phyloP scores from a whole-genome alignment of 2,329 filamentous ascomycete species.

The Neopestalotiopsis clavispora region DNA sequence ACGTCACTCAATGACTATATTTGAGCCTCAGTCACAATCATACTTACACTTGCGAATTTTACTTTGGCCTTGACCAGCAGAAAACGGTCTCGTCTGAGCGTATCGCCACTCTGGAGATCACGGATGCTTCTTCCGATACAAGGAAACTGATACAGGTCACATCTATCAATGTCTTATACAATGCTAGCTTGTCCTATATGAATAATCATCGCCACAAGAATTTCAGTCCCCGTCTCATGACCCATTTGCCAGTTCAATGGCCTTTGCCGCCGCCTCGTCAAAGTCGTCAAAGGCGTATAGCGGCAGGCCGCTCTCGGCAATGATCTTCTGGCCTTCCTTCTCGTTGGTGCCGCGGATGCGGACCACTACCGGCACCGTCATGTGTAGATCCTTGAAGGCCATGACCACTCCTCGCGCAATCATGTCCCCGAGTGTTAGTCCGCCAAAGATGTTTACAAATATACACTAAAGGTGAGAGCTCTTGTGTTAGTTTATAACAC shows the following conservation, averaged over 20 bases:
- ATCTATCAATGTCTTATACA: no score
- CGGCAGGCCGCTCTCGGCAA: conserved; percentile 69
- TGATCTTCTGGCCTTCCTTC: conserved; percentile 70
- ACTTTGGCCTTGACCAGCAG: no score
- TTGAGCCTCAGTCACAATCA: no score
- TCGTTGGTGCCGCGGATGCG: conserved; percentile 78
- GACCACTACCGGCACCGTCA: conserved; percentile 77
- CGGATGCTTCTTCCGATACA: neutral
- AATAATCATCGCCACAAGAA: neutral
- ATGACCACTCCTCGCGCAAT: conserved; percentile 77
- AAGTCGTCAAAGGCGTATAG: conserved; percentile 77
- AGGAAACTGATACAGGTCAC: no score
- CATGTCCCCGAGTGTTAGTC: conserved; percentile 77
- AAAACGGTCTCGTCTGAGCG: neutral
- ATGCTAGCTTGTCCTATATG: no score
- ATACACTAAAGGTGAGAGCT: conserved; percentile 37
- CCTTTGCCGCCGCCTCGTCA: conserved; percentile 72
- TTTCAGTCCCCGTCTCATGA: neutral
- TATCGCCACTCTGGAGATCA: neutral
- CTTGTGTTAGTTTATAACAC: neutral
- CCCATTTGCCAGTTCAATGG: conserved; percentile 59
- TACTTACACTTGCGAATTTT: no score
- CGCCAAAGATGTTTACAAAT: conserved; percentile 62
- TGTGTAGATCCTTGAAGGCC: conserved; percentile 71
- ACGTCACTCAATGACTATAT: no score